phyloP scores from a whole-genome alignment of 768 basidiomycete genomes.

The Boletus subparvulus region DNA sequence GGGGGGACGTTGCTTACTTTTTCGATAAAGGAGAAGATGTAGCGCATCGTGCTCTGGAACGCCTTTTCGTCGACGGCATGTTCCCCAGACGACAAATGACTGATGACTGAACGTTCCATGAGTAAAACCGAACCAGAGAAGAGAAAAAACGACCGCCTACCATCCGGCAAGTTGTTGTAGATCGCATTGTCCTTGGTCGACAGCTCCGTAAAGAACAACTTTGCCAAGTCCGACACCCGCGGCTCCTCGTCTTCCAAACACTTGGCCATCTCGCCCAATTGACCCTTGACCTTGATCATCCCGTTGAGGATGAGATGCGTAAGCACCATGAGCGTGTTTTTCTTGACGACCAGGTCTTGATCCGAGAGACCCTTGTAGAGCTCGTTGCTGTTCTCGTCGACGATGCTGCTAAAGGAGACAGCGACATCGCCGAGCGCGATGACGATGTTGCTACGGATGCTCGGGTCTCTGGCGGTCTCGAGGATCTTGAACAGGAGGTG shows the following conservation, averaged over 20 bases:
- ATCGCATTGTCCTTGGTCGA: conserved; percentile 98
- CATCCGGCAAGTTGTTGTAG: conserved; percentile 97
- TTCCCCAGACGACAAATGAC: conserved; percentile 86
- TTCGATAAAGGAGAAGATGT: conserved; percentile 96
- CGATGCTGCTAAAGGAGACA: conserved; percentile 94
- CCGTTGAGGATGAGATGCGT: conserved; percentile 96
- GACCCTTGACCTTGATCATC: conserved; percentile 99
- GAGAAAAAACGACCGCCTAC: conserved; percentile 39
- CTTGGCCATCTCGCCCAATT: conserved; percentile 99
- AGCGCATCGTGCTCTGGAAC: conserved; percentile 91
- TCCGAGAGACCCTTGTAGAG: conserved; percentile 94
- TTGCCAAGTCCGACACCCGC: conserved; percentile 91
- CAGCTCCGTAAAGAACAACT: conserved; percentile 94
- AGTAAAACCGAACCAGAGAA: neutral
- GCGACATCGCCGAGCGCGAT: conserved; percentile 98
- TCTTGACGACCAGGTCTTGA: conserved; percentile 86
- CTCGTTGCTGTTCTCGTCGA: conserved; percentile 96
- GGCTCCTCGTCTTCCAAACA: conserved; percentile 90
- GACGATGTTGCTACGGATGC: conserved; percentile 93
- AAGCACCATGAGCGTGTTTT: conserved; percentile 98
- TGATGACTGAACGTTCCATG: conserved; percentile 65
- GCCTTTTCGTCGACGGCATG: conserved; percentile 90
- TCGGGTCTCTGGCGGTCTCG: conserved; percentile 86
- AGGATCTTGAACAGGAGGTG: conserved; percentile 90
- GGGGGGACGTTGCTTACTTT: conserved; percentile 54